Base-by-base conservation (phyloP, 352 stramenopile species). In the Pythium volutum region DNA sequence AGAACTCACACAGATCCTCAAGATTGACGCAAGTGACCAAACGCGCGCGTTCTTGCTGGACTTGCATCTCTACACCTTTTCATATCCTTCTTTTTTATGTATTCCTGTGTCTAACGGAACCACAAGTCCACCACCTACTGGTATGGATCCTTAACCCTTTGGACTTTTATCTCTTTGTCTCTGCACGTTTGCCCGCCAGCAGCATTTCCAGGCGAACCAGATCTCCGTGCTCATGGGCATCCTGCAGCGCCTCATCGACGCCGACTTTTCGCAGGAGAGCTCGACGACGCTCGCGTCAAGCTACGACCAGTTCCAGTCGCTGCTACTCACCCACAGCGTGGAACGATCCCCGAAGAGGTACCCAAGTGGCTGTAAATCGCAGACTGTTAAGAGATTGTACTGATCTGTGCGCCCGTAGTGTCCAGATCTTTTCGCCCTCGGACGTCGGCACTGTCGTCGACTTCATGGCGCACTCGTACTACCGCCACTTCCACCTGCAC, bases 391-490 rank as follows among this genome's bases (percentile, higher is more conserved):
- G 36, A 7, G 36, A 15, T 43, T 5, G 8, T 43, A 43, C 36
- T 43, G 18, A 43, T 43, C 36, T 43, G 9, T 3, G n/a, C 8
- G 9, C 18, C 15, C n/a, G 34, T 55, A 90, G 80, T 34, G 78
- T 90, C 22, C 58, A 69, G 16, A 67, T 93, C 38, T 92, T 91
- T 55, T 77, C 60, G 4, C 57, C 70, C 18, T 45, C 66, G 1
- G 74, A 93, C 26, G 81, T 90, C 10, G 57, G 42, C 22, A 52
- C 45, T 12, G 80, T 91, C 54, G 78, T 92, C 26, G 84, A 95
- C 49, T 90, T 82, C 63, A 70, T 93, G 53, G 74, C 80, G 27
- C 74, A 92, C 70, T 76, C 74, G 48, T 95, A 95, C 70, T 95
- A 86, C 55, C 77, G 85, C 23, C 83, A 93, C 50, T 87, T 90